phyloP scores from a whole-genome alignment of 78 protist species.

The Polysphondylium violaceum region DNA sequence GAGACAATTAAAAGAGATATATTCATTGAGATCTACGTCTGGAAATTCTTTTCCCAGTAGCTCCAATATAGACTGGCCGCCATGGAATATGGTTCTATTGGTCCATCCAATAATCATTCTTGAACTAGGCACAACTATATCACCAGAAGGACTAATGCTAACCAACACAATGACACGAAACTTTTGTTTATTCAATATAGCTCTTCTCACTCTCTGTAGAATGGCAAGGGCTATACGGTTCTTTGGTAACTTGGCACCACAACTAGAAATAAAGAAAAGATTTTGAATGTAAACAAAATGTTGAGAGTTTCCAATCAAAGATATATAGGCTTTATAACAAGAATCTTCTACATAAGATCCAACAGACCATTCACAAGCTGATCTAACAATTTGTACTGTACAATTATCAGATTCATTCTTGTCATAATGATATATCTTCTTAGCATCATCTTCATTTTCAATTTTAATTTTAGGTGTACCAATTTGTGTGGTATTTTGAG shows the following conservation, averaged over 20 bases:
- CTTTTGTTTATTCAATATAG: constrained; percentile 26
- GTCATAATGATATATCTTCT: neutral
- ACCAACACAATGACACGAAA: constrained; percentile 65
- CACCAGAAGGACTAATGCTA: constrained; percentile 62
- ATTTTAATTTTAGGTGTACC: neutral
- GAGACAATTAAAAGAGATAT: constrained; percentile 14
- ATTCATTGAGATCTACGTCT: neutral
- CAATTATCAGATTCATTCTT: constrained; percentile 10
- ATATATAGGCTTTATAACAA: constrained; percentile 71
- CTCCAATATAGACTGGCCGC: constrained; percentile 60
- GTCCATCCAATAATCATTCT: constrained; percentile 72
- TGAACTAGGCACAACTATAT: neutral
- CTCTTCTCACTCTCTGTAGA: constrained; percentile 20
- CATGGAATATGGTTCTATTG: constrained; percentile 36
- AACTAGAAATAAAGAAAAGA: constrained; percentile 79
- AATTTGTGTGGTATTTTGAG: neutral
- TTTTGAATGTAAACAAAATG: constrained; percentile 85
- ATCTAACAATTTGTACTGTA: constrained; percentile 49
- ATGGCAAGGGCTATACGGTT: constrained; percentile 68
- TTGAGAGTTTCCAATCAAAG: constrained; percentile 58
- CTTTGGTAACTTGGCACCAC: constrained; percentile 61
- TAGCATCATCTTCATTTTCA: neutral
- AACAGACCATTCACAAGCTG: constrained; percentile 33
- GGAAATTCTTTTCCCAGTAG: constrained; percentile 22
- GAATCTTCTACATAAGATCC: constrained; percentile 65